These are phyloP conservation scores for Pythium insidiosum DNA, from an alignment of 352 stramenopile genomes.

Conservation along the genomic window DNA sequence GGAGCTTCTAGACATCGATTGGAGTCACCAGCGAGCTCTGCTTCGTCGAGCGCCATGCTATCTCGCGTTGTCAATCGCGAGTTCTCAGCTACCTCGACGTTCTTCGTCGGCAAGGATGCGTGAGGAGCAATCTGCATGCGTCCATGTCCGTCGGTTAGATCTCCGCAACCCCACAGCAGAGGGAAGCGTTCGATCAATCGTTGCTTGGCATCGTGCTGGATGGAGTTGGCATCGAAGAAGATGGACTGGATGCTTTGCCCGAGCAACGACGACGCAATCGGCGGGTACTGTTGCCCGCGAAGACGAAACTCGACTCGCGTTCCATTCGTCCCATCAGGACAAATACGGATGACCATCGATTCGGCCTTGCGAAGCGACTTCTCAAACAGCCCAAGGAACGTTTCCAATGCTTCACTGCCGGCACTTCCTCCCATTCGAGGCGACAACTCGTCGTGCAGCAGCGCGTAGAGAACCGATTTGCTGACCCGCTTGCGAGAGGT, in stretches of 20 bases:
- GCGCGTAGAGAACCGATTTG: slow-evolving; percentile 55
- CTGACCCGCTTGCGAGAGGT: slow-evolving; percentile 72
- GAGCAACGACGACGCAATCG: slow-evolving; percentile 54
- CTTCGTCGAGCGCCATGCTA: neutral
- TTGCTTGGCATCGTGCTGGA: slow-evolving; percentile 73
- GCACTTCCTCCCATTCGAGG: slow-evolving; percentile 53
- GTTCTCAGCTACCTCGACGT: no score
- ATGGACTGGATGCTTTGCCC: slow-evolving; percentile 63
- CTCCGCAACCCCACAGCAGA: slow-evolving; percentile 60
- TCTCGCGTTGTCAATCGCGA: no score
- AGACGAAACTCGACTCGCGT: slow-evolving; percentile 74
- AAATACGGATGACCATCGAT: slow-evolving; percentile 65
- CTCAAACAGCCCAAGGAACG: slow-evolving; percentile 68
- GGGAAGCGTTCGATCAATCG: slow-evolving; percentile 63
- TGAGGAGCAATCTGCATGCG: neutral
- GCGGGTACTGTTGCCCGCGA: slow-evolving; percentile 57
- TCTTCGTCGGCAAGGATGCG: neutral
- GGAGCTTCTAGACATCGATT: no score
- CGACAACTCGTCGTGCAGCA: slow-evolving; percentile 61
- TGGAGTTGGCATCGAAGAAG: slow-evolving; percentile 78
- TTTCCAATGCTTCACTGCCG: slow-evolving; percentile 36
- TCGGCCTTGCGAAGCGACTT: slow-evolving; percentile 79
- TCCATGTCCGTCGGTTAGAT: slow-evolving; percentile 41
- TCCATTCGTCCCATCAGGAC: slow-evolving; percentile 41
- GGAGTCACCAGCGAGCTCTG: neutral